Percentiles rank a stretch among this genome's conserved stretches.
Conservation (phyloP, 176 grass and related monocot species). For the Phoenix roebelenii region DNA sequence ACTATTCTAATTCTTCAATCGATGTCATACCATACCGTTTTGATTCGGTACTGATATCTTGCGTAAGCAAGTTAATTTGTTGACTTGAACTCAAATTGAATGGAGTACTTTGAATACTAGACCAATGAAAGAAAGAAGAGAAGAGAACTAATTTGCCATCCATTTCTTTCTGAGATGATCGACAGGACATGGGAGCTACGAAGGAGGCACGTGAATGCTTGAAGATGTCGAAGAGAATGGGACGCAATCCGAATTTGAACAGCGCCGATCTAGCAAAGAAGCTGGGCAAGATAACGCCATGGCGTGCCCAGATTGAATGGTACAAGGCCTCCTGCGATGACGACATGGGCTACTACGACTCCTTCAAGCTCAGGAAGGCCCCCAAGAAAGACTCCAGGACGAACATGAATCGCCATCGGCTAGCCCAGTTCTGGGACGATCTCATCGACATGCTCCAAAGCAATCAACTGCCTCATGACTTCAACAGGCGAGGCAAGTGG, state of each 20-base stretch:
- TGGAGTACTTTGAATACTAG: no score
- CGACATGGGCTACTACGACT: conserved; percentile 78
- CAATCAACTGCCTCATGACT: conserved; percentile 68
- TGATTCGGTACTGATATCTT: no score
- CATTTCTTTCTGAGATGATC: neutral
- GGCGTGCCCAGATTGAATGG: conserved; percentile 84
- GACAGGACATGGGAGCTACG: conserved; percentile 45
- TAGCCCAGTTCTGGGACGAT: conserved; percentile 73
- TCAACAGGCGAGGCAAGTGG: conserved; percentile 83
- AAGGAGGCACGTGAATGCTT: conserved; percentile 46
- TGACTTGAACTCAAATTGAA: no score
- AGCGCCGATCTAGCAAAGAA: conserved; percentile 47
- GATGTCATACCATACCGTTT: no score
- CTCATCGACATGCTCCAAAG: conserved; percentile 76
- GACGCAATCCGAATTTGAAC: conserved; percentile 49
- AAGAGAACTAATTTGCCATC: neutral
- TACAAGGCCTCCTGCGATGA: conserved; percentile 70
- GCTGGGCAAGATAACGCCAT: conserved; percentile 67
- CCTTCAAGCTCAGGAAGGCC: conserved; percentile 59
- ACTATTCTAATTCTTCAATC: no score
- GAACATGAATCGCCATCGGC: conserved; percentile 57
- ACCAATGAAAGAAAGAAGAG: no score
- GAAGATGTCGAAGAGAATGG: conserved; percentile 37
- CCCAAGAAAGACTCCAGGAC: conserved; percentile 36
- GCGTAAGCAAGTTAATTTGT: no score